Evolutionary conservation across 257 asterid genomes (phyloP).

Genomic region (Plantago elongata): DNA sequence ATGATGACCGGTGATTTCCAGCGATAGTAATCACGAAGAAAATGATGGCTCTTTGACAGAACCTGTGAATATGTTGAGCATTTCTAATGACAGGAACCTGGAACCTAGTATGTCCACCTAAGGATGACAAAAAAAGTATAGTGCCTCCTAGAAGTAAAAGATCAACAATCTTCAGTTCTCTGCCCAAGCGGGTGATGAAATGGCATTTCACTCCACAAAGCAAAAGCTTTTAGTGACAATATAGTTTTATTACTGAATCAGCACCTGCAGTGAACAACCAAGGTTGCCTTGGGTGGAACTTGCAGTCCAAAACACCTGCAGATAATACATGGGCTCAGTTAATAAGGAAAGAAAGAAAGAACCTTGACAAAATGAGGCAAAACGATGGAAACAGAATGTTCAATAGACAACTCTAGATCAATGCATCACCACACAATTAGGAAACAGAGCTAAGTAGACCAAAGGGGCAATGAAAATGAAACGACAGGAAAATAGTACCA

Average conservation of each 20-base stretch:
- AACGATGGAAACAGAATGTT: too few species aligned
- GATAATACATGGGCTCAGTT: not conserved
- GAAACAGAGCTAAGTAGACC: not conserved
- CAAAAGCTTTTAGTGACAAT: constrained; percentile 47
- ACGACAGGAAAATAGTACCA: constrained; percentile 35
- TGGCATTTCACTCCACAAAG: not conserved
- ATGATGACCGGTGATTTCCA: not conserved
- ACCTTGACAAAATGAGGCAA: too few species aligned
- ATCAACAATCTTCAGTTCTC: too few species aligned
- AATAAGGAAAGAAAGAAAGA: too few species aligned
- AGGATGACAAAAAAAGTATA: not conserved
- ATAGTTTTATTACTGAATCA: constrained; percentile 80
- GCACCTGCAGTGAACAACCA: constrained; percentile 94
- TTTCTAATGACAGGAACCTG: not conserved
- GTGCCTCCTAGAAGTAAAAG: not conserved
- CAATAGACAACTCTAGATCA: too few species aligned
- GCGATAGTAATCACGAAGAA: not conserved
- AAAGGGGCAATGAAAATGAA: too few species aligned
- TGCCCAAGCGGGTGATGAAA: not conserved
- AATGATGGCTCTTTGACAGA: not conserved
- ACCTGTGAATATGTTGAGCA: not conserved
- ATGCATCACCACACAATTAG: not conserved
- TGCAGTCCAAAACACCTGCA: constrained; percentile 90
- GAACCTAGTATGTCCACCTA: not conserved
- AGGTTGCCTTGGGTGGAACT: constrained; percentile 96